Percentiles rank a stretch among this genome's conserved stretches.
These are phyloP conservation scores for Diaporthe ampelina DNA, from an alignment of 2,329 filamentous ascomycete genomes.

Conservation along the genomic window DNA sequence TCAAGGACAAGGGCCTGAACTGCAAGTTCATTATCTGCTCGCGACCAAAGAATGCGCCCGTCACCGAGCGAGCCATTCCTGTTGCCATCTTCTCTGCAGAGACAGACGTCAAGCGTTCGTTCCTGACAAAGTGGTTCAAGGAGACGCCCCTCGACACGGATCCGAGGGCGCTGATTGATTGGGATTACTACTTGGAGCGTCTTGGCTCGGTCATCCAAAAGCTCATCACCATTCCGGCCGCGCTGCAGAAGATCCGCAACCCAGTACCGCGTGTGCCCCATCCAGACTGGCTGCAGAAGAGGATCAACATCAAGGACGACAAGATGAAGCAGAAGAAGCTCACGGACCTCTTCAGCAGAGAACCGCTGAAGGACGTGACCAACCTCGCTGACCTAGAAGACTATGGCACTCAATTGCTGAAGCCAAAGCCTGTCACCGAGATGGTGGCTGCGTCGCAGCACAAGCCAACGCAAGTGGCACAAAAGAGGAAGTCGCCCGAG, in stretches of 20 bases:
- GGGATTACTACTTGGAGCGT: conserved; percentile 97
- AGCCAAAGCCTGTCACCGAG: conserved; percentile 71
- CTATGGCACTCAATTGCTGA: conserved; percentile 77
- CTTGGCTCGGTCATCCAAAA: conserved; percentile 98
- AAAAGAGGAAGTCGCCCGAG: conserved; percentile 83
- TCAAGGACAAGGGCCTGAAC: conserved; percentile 98
- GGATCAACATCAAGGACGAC: conserved; percentile 96
- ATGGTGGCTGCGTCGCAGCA: conserved; percentile 68
- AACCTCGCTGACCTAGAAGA: conserved; percentile 86
- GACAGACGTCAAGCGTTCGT: conserved; percentile 86
- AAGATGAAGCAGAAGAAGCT: conserved; percentile 99
- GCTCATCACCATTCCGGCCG: conserved; percentile 97
- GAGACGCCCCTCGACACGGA: conserved; percentile 94
- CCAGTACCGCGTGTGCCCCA: conserved; percentile 94
- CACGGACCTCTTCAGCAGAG: conserved; percentile 88
- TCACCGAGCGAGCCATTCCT: conserved; percentile 94
- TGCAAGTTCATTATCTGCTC: conserved; percentile 99
- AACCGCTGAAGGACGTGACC: conserved; percentile 80
- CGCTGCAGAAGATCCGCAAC: conserved; percentile 93
- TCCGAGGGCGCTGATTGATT: conserved; percentile 90
- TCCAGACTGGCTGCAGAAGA: conserved; percentile 94
- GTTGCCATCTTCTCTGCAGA: conserved; percentile 98
- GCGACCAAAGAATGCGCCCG: conserved; percentile 86
- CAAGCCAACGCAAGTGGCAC: conserved; percentile 62
- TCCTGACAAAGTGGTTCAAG: conserved; percentile 94